A percentile compares a stretch with the other conserved stretches of the same genome.
These are phyloP conservation scores for Candida sonorensis DNA, from an alignment of 805 yeast species.

Conservation along the genomic window DNA sequence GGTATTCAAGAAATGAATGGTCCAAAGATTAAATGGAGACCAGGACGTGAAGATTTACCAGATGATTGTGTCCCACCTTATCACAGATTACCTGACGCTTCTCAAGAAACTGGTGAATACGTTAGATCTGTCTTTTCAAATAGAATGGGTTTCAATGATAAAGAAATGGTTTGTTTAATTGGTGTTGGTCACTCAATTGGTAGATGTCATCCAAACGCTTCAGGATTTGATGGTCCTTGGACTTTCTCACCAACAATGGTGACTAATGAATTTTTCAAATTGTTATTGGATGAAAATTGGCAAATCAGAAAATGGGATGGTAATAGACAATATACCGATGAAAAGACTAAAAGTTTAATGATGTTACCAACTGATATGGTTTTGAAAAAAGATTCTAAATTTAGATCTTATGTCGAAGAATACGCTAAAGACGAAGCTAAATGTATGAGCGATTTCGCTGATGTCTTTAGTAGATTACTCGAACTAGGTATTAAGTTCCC, in stretches of 20 bases:
- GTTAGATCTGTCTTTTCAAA: conserved; percentile 35
- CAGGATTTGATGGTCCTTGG: conserved; percentile 90
- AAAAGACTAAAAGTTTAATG: conserved; percentile 47
- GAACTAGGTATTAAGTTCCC: conserved; percentile 75
- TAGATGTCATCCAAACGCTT: conserved; percentile 43
- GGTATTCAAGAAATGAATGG: conserved; percentile 62
- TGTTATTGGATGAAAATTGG: conserved; percentile 52
- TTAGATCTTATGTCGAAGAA: conserved; percentile 37
- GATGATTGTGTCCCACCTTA: conserved; percentile 34
- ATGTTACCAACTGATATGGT: conserved; percentile 57
- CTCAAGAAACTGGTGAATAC: conserved; percentile 36
- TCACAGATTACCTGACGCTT: conserved; percentile 46
- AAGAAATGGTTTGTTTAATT: conserved; percentile 38
- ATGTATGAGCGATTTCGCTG: conserved; percentile 44
- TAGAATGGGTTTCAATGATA: conserved; percentile 41
- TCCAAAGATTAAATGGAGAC: conserved; percentile 52
- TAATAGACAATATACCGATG: conserved; percentile 56
- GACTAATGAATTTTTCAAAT: conserved; percentile 66
- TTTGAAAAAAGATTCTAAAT: conserved; percentile 38
- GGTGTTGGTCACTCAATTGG: conserved; percentile 45
- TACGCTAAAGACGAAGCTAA: conserved; percentile 44
- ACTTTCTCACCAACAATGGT: conserved; percentile 72
- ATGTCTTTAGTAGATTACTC: conserved; percentile 40
- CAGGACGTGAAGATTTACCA: conserved; percentile 38
- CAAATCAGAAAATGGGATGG: conserved; percentile 51